These are phyloP conservation scores for Penicillium tannophilum DNA, from an alignment of 495 filamentous ascomycete genomes.

Conservation along the genomic window DNA sequence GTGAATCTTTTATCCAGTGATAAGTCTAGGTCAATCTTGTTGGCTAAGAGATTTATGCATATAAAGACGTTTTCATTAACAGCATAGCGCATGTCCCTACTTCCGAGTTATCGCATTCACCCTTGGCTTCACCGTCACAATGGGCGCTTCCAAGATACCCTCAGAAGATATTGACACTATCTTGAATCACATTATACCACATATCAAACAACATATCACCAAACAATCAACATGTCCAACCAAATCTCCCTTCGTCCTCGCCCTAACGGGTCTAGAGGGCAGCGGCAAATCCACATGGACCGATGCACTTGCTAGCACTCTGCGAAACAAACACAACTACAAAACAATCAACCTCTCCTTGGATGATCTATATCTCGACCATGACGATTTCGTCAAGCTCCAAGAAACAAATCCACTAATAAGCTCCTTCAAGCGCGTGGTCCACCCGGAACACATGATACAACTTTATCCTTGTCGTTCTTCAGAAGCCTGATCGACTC, in stretches of 20 bases:
- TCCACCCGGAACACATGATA: slow-evolving; percentile 23
- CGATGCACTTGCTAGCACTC: slow-evolving; percentile 11
- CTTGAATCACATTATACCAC: slow-evolving; percentile 9
- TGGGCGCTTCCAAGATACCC: slow-evolving; percentile 6
- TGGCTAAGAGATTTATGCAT: not conserved
- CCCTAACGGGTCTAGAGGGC: slow-evolving; percentile 21
- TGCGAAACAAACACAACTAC: slow-evolving; percentile 11
- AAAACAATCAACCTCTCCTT: slow-evolving; percentile 20
- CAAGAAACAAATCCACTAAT: slow-evolving; percentile 12
- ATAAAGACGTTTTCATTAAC: no score
- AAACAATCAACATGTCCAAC: slow-evolving; percentile 5
- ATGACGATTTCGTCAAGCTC: slow-evolving; percentile 15
- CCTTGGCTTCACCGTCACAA: not conserved
- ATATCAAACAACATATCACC: slow-evolving; percentile 10
- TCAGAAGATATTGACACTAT: slow-evolving; percentile 11
- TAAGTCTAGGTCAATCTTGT: not conserved
- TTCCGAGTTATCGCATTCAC: no score
- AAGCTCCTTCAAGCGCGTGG: slow-evolving; percentile 20
- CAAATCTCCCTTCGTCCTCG: slow-evolving; percentile 16
- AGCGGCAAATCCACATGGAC: slow-evolving; percentile 26
- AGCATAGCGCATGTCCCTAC: not conserved
- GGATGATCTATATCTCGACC: slow-evolving; percentile 22
- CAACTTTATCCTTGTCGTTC: slow-evolving; percentile 13
- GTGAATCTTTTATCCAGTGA: not conserved
- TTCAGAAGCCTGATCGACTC: slow-evolving; percentile 13